Conservation (phyloP, 768 basidiomycete species). For the Tephrocybe sp. region DNA sequence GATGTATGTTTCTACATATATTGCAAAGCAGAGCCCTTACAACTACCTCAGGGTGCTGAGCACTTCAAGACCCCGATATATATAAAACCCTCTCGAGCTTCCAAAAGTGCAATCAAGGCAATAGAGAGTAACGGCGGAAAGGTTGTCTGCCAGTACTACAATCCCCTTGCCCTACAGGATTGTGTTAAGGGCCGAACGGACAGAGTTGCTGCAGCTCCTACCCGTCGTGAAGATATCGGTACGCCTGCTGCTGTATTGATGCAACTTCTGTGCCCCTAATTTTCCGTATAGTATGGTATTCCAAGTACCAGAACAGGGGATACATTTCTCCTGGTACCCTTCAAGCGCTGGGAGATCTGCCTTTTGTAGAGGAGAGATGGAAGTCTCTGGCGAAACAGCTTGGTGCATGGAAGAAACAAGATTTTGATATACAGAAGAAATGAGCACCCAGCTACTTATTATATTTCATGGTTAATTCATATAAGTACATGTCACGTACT, state of each 20-base stretch:
- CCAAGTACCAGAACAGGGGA: slow-evolving; percentile 68
- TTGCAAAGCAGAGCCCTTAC: neutral
- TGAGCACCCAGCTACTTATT: slow-evolving; percentile 16
- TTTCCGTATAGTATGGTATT: slow-evolving; percentile 66
- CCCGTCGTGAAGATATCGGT: slow-evolving; percentile 85
- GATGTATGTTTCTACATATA: slow-evolving; percentile 48
- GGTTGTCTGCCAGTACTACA: slow-evolving; percentile 90
- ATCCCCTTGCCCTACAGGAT: slow-evolving; percentile 78
- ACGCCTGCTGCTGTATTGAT: slow-evolving; percentile 25
- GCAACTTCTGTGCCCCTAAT: neutral
- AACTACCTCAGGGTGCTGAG: slow-evolving; percentile 55
- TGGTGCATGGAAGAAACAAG: slow-evolving; percentile 49
- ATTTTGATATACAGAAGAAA: slow-evolving; percentile 39
- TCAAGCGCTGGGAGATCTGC: slow-evolving; percentile 44
- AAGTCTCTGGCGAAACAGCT: slow-evolving; percentile 60
- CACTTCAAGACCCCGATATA: slow-evolving; percentile 70
- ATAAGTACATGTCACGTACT: neutral
- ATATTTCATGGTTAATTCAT: too few species aligned
- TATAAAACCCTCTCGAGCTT: slow-evolving; percentile 81
- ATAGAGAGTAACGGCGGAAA: slow-evolving; percentile 81
- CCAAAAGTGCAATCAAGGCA: slow-evolving; percentile 79
- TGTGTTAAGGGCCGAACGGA: slow-evolving; percentile 72
- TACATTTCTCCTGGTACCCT: slow-evolving; percentile 66
- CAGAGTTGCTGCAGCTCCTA: slow-evolving; percentile 72
- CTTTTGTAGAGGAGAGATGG: slow-evolving; percentile 72